Conservation (phyloP, 2,329 filamentous ascomycete species). For the Aspergillus hortae region DNA sequence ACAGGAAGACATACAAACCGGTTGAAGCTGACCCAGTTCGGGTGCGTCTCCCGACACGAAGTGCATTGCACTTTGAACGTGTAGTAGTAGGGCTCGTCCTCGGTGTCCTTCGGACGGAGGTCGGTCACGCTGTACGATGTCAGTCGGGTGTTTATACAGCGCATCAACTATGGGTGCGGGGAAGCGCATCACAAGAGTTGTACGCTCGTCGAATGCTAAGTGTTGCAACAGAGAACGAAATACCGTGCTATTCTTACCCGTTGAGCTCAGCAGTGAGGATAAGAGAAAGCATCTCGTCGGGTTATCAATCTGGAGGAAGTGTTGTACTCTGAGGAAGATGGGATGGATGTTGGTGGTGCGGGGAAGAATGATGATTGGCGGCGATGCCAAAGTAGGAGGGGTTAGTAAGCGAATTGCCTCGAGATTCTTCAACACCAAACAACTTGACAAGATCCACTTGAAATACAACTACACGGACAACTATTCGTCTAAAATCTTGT, state of each 20-base stretch:
- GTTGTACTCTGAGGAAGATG: not conserved
- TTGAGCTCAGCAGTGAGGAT: slow-evolving; percentile 35
- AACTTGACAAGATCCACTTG: no score
- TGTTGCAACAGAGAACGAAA: not conserved
- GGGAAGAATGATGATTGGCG: slow-evolving; percentile 1
- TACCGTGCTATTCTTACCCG: slow-evolving; percentile 26
- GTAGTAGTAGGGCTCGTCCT: slow-evolving; percentile 86
- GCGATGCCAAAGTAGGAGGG: not conserved
- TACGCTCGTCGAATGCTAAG: not conserved
- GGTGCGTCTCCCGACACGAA: slow-evolving; percentile 88
- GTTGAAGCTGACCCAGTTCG: slow-evolving; percentile 80
- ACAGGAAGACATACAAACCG: slow-evolving; percentile 65
- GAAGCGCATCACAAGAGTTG: slow-evolving; percentile 1
- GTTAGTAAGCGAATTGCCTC: no score
- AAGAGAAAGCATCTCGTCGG: slow-evolving; percentile 37
- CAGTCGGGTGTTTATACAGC: not conserved
- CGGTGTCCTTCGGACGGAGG: slow-evolving; percentile 77
- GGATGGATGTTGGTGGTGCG: slow-evolving; percentile 2
- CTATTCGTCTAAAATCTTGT: not conserved
- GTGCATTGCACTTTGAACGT: slow-evolving; percentile 98
- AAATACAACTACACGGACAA: no score
- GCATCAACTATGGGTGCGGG: slow-evolving; percentile 11
- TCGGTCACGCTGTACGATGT: slow-evolving; percentile 69
- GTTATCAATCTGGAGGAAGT: not conserved
- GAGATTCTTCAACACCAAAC: no score